Conservation (phyloP, 192 early-diverging fungal genomes). For the Cetraspora pellucida region DNA sequence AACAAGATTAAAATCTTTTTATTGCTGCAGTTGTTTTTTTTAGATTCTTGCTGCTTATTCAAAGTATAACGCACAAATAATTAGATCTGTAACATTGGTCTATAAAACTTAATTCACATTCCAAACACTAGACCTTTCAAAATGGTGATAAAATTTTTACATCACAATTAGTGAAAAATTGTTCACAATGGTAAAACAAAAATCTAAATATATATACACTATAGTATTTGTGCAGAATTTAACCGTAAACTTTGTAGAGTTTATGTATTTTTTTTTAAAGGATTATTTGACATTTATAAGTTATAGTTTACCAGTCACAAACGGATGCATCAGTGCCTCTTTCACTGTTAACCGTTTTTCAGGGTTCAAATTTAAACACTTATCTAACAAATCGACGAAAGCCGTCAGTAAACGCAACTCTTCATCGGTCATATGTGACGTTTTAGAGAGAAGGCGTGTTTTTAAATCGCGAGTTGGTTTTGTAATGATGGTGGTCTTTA, state of each 20-base stretch:
- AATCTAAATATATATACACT: no score
- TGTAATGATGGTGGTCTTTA: conserved; percentile 63
- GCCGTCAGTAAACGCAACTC: conserved; percentile 61
- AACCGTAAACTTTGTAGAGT: no score
- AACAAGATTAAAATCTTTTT: neutral
- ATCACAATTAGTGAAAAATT: no score
- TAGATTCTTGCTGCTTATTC: no score
- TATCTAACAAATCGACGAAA: conserved; percentile 88
- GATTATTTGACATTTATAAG: neutral
- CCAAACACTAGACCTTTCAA: no score
- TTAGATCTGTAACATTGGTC: no score
- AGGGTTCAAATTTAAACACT: conserved; percentile 78
- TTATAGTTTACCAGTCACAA: conserved; percentile 60
- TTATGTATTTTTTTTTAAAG: no score
- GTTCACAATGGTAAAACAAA: no score
- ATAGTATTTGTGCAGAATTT: no score
- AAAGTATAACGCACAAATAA: no score
- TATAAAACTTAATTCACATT: no score
- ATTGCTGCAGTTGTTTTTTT: neutral
- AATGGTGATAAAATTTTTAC: no score
- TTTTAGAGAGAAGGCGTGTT: conserved; percentile 61
- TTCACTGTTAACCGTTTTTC: conserved; percentile 85
- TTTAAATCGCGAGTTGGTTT: conserved; percentile 76
- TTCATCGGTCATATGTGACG: conserved; percentile 57
- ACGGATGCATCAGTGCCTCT: conserved; percentile 89